Base-by-base conservation (phyloP, 768 basidiomycete genomes). In the Tricholoma flavovirens region DNA sequence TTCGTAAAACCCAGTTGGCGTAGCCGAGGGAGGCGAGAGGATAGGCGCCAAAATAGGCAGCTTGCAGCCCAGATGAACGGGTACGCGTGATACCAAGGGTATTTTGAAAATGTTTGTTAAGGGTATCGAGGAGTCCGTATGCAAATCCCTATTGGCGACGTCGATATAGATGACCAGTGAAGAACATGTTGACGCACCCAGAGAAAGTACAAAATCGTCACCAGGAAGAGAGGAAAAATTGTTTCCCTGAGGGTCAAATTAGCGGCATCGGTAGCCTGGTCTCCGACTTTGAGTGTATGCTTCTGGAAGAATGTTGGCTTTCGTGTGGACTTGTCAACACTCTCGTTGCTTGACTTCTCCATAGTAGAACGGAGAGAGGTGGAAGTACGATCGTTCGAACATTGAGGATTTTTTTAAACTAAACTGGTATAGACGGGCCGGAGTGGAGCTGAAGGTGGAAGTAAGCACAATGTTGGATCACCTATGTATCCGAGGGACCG, bases 31-130 rank as follows among this genome's bases (percentile, higher is more conserved):
- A 69, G 1, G 71, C 71, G 15, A 72, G 58, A 2, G 71, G 71
- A 43, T 72, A 72, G 4, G 71, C 71, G 24, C 71, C 71, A 26
- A 72, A 72, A 48, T 72, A 72, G 5, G 71, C 71, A 0, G 69
- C 71, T 58, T 72, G 71, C 5, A 72, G 63, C 3, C 71, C 71
- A 1, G 69, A 71, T 9, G 71, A 72, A 17, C 69, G 68, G 10
- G 71, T 71, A 3, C 69, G 64, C 2, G 71, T 72, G 14, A 72
- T 71, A 6, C 56, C 63, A 26, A 72, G 65, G 0, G 69, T 71
- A 51, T 49, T 60, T 57, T 72, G 71, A 55, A 72, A 72, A 45
- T 72, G 71, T 46, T 71, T 71, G 64, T 72, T 72, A 19, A 72
- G 59, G 0, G 69, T 71, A 49, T 72, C 71, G 9, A 72, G 64